These are phyloP conservation scores for Elongisporangium undulatum DNA, from an alignment of 352 stramenopile genomes.

Conservation along the genomic window DNA sequence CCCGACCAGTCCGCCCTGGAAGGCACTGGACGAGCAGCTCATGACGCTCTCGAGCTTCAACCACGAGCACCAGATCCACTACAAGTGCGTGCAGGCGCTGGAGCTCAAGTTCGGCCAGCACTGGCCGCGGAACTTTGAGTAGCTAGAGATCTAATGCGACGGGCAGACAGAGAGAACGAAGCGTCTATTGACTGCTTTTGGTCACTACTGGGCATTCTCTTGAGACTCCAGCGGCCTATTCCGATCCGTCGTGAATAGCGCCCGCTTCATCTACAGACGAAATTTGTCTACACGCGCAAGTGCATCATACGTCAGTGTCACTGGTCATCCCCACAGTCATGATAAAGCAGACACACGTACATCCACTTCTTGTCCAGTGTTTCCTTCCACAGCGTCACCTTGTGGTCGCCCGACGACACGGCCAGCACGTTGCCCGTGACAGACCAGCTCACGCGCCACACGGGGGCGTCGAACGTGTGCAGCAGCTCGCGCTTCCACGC, in stretches of 20 bases:
- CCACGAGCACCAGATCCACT: slow-evolving; percentile 75
- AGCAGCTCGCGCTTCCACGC: slow-evolving; percentile 92
- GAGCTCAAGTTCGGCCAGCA: slow-evolving; percentile 52
- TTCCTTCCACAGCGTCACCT: slow-evolving; percentile 98
- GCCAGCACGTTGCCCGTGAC: slow-evolving; percentile 97
- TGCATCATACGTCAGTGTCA: slow-evolving; percentile 10
- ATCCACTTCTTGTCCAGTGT: slow-evolving; percentile 96
- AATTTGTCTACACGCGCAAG: slow-evolving; percentile 63
- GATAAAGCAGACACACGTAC: slow-evolving; percentile 34
- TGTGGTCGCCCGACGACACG: slow-evolving; percentile 96
- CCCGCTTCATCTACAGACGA: slow-evolving; percentile 85
- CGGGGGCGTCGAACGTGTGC: slow-evolving; percentile 93
- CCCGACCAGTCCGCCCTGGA: slow-evolving; percentile 60
- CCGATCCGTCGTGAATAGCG: slow-evolving; percentile 68
- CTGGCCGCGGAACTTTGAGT: slow-evolving; percentile 72
- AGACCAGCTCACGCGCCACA: slow-evolving; percentile 99
- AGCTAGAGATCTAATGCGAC: slow-evolving; percentile 3
- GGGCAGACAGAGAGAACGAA: not conserved
- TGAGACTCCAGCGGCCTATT: slow-evolving; percentile 27
- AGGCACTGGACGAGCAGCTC: slow-evolving; percentile 37
- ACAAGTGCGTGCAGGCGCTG: slow-evolving; percentile 78
- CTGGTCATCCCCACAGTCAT: not conserved
- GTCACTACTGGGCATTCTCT: not conserved
- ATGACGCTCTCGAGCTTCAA: slow-evolving; percentile 82
- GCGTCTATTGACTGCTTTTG: not conserved